These are phyloP conservation scores for Somion occarium DNA, from an alignment of 1,284 basidiomycete genomes.

Conservation along the genomic window DNA sequence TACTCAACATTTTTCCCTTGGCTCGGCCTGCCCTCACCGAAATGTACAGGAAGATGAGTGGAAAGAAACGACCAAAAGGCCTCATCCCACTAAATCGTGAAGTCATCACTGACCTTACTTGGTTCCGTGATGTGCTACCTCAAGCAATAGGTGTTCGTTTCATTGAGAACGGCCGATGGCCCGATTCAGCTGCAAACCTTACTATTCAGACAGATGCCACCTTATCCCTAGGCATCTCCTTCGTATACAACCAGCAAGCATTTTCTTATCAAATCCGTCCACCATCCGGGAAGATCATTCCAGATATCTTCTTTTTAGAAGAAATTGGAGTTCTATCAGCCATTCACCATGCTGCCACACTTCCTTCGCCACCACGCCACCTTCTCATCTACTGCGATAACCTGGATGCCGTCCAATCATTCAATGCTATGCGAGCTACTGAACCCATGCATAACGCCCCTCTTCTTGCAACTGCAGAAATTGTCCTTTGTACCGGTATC, in stretches of 20 bases:
- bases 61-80: conserved; percentile 15
- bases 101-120: conserved; percentile 25
- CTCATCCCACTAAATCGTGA: conserved; percentile 26
- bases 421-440: conserved; percentile 23
- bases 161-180: conserved; percentile 11
- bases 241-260: neutral
- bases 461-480: conserved; percentile 22
- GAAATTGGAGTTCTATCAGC: neutral
- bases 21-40: conserved; percentile 26
- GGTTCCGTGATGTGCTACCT: conserved; percentile 27
- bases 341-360: neutral
- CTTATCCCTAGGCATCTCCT: neutral
- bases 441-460: conserved; percentile 30
- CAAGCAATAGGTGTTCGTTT: conserved; percentile 23
- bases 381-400: conserved; percentile 30
- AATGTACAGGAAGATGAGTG: conserved; percentile 32
- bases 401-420: conserved; percentile 30
- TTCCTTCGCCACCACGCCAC: neutral
- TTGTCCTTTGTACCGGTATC: conserved; percentile 16
- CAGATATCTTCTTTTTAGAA: neutral
- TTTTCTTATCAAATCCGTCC: neutral
- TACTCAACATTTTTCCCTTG: conserved; percentile 33
- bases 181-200: neutral
- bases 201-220: neutral
- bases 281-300: neutral